These are phyloP conservation scores for Phallus indusiatus DNA, from an alignment of 768 basidiomycete species.

Conservation along the genomic window DNA sequence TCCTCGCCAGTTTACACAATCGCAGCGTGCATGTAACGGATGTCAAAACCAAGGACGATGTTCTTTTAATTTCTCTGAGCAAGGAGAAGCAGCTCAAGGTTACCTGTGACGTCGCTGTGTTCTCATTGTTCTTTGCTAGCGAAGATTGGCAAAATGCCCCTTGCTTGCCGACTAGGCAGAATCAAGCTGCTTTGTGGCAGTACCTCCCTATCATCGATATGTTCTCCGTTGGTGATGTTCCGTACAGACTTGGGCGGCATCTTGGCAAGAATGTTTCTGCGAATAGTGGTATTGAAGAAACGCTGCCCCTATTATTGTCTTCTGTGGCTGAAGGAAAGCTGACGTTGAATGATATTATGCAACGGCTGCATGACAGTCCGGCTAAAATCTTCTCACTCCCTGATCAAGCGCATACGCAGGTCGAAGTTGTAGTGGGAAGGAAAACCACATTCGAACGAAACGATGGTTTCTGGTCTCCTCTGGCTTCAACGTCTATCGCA, in stretches of 20 bases:
- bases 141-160: conserved; percentile 61
- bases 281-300: conserved; percentile 77
- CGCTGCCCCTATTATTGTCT: conserved; percentile 77
- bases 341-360: conserved; percentile 71
- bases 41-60: conserved; percentile 77
- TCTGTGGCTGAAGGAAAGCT: conserved; percentile 76
- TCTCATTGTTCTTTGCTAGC: conserved; percentile 77
- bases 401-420: conserved; percentile 76
- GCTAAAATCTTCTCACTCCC: conserved; percentile 84
- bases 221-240: conserved; percentile 82
- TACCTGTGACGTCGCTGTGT: conserved; percentile 92
- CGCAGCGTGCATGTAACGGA: conserved; percentile 87
- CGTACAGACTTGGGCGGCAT: conserved; percentile 63
- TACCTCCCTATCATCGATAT: conserved; percentile 78
- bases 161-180: conserved; percentile 60
- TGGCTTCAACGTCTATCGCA: conserved; percentile 49
- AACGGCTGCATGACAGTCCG: conserved; percentile 88
- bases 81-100: conserved; percentile 91
- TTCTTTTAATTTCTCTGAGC: conserved; percentile 85
- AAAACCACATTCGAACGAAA: conserved; percentile 44
- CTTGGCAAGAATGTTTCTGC: conserved; percentile 51
- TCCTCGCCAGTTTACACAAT: conserved; percentile 87
- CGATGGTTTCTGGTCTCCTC: conserved; percentile 69
- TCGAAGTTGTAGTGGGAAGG: conserved; percentile 88
- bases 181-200: conserved; percentile 80